These are phyloP conservation scores for Alternaria alternata DNA, from an alignment of 2,329 filamentous ascomycete genomes.

Conservation along the genomic window DNA sequence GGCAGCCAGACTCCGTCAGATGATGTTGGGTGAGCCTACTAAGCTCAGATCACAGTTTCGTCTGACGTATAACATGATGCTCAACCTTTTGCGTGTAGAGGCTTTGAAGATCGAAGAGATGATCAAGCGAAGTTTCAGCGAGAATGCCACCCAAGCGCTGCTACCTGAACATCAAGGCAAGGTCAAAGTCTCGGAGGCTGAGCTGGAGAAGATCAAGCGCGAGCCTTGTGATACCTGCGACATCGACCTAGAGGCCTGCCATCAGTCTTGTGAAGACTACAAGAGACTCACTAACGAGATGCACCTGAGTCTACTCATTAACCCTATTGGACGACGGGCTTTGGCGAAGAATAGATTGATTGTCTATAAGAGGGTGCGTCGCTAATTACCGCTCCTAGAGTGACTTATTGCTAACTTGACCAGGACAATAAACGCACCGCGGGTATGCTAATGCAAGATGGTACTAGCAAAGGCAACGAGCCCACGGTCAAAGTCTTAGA, in stretches of 20 bases:
- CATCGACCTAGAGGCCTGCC: constrained; percentile 78
- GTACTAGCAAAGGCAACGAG: constrained; percentile 69
- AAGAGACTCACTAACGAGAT: constrained; percentile 81
- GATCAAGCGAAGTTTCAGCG: constrained; percentile 99
- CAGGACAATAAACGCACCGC: constrained; percentile 82
- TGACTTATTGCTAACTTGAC: constrained; percentile 25
- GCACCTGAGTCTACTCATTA: constrained; percentile 77
- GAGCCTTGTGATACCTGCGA: constrained; percentile 86
- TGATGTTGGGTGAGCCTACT: constrained; percentile 95
- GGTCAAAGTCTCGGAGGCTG: constrained; percentile 89
- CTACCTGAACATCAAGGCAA: constrained; percentile 95
- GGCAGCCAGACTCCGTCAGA: constrained; percentile 81
- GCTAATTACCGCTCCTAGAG: not conserved
- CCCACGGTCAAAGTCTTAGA: constrained; percentile 82
- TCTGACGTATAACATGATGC: constrained; percentile 98
- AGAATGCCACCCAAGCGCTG: constrained; percentile 94
- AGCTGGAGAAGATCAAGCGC: constrained; percentile 87
- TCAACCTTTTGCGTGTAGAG: constrained; percentile 93
- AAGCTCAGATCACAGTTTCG: constrained; percentile 96
- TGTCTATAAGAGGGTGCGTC: constrained; percentile 73
- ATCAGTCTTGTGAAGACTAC: constrained; percentile 82
- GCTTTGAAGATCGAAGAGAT: constrained; percentile 99
- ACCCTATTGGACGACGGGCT: constrained; percentile 82
- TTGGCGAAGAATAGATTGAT: constrained; percentile 79
- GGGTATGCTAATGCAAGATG: constrained; percentile 81